Percentiles rank a stretch among this genome's conserved stretches.
Conservation (phyloP, 129 eudicot genomes). For the Artemisia argyi region DNA sequence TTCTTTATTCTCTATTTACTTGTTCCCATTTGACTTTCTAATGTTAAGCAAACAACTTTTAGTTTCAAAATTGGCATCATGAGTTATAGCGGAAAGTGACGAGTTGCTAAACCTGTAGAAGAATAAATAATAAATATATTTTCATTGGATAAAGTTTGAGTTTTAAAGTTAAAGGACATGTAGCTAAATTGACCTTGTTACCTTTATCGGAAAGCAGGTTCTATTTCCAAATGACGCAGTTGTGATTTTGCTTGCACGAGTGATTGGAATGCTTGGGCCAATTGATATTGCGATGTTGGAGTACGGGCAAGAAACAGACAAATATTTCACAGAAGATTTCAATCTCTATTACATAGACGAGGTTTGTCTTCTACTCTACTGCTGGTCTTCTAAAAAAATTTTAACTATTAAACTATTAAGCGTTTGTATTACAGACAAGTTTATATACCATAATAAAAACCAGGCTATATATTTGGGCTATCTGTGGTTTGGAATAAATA, state of each 20-base stretch:
- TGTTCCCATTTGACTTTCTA: conserved; percentile 9
- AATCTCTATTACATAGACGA: conserved; percentile 70
- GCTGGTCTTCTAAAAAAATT: background rate
- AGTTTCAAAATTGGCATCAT: background rate
- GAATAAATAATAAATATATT: background rate
- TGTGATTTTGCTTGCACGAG: conserved; percentile 73
- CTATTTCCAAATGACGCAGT: conserved; percentile 86
- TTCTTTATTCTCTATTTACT: background rate
- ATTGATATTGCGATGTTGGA: conserved; percentile 78
- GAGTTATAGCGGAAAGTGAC: too few relatives aligned
- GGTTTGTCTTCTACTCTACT: conserved; percentile 43
- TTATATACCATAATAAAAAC: too few relatives aligned
- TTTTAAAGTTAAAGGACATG: conserved; percentile 12
- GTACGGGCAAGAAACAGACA: conserved; percentile 77
- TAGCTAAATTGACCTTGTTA: conserved; percentile 8
- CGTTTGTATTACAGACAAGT: too few relatives aligned
- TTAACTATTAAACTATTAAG: too few relatives aligned
- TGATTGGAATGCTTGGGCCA: conserved; percentile 87
- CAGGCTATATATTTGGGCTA: too few relatives aligned
- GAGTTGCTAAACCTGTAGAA: background rate
- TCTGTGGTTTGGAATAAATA: too few relatives aligned
- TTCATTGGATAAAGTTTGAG: conserved; percentile 13
- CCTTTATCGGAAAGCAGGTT: conserved; percentile 47
- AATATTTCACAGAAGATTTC: conserved; percentile 78
- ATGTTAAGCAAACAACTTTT: conserved; percentile 8